A percentile compares a stretch with the other conserved stretches of the same genome.
Conservation (phyloP, 192 early-diverging fungal genomes). For the Coemansia sp. region DNA sequence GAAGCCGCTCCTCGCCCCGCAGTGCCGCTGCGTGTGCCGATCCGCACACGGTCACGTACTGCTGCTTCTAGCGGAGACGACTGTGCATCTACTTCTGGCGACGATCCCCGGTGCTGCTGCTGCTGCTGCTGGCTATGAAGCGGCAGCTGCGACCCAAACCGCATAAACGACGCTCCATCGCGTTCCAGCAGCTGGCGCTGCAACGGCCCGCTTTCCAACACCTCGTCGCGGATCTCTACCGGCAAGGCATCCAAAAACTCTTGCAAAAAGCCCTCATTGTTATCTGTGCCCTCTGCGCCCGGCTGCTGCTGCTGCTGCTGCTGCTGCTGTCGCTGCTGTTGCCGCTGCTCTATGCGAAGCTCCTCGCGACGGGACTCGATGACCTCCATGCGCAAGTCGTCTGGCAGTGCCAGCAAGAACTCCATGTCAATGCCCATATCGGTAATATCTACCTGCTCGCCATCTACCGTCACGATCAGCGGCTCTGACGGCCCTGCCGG, state of each 20-base stretch:
- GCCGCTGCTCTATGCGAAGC: slow-evolving; percentile 27
- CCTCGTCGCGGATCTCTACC: slow-evolving; percentile 83
- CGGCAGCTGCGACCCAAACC: slow-evolving; percentile 2
- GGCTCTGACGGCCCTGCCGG: slow-evolving; percentile 23
- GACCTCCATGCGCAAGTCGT: slow-evolving; percentile 90
- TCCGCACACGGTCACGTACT: slow-evolving; percentile 29
- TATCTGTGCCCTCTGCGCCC: neutral
- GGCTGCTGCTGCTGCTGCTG: neutral
- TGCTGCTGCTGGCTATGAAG: no score
- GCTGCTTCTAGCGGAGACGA: slow-evolving; percentile 15
- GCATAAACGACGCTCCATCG: slow-evolving; percentile 48
- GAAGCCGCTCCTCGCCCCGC: no score
- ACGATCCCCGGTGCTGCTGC: no score
- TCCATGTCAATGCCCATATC: slow-evolving; percentile 91
- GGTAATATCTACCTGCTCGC: slow-evolving; percentile 81
- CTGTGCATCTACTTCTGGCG: no score
- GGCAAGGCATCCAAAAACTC: slow-evolving; percentile 94
- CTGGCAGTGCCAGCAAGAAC: slow-evolving; percentile 92
- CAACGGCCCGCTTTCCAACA: slow-evolving; percentile 68
- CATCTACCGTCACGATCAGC: slow-evolving; percentile 69
- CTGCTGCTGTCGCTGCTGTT: slow-evolving; percentile 3
- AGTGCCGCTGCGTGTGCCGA: slow-evolving; percentile 12
- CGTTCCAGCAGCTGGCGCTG: slow-evolving; percentile 66
- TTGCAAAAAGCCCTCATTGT: slow-evolving; percentile 58
- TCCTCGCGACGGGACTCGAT: slow-evolving; percentile 77